Conservation (phyloP, 208 protist species). For the Leishmania gerbilli region DNA sequence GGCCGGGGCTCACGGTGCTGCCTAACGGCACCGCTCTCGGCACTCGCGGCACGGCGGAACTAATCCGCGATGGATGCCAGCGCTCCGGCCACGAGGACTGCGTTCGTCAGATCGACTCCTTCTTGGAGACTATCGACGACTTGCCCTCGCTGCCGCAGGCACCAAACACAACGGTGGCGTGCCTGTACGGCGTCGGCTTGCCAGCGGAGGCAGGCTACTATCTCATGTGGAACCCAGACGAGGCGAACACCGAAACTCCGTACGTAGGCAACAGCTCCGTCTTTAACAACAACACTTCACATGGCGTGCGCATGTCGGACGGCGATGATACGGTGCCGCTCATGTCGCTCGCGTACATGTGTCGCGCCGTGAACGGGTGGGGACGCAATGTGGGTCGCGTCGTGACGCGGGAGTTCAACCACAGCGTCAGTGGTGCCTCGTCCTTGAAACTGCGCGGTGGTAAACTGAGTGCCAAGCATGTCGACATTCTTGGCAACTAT, state of each 20-base stretch:
- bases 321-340: conserved; percentile 94
- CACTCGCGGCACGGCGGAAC: conserved; percentile 30
- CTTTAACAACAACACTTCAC: conserved; percentile 20
- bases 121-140: conserved; percentile 38
- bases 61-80: conserved; percentile 47
- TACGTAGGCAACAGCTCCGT: conserved; percentile 36
- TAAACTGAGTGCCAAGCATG: conserved; percentile 72
- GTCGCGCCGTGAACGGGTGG: conserved; percentile 88
- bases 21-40: conserved; percentile 58
- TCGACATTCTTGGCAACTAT: conserved; percentile 91
- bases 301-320: conserved; percentile 74
- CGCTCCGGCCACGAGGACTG: conserved; percentile 58
- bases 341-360: conserved; percentile 90
- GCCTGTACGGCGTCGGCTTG: conserved; percentile 90
- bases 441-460: conserved; percentile 68
- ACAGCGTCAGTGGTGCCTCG: conserved; percentile 34
- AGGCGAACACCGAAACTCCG: conserved; percentile 4
- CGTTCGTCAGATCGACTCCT: conserved; percentile 32
- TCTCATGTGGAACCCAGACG: conserved; percentile 26
- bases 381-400: conserved; percentile 73
- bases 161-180: conserved; percentile 82
- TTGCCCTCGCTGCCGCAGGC: conserved; percentile 80
- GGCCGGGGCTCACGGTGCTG: conserved; percentile 47
- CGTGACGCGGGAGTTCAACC: conserved; percentile 81
- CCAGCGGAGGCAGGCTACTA: conserved; percentile 83